These are phyloP conservation scores for Ceratobasidium sp. DNA, from an alignment of 1,284 basidiomycete genomes.

Conservation along the genomic window DNA sequence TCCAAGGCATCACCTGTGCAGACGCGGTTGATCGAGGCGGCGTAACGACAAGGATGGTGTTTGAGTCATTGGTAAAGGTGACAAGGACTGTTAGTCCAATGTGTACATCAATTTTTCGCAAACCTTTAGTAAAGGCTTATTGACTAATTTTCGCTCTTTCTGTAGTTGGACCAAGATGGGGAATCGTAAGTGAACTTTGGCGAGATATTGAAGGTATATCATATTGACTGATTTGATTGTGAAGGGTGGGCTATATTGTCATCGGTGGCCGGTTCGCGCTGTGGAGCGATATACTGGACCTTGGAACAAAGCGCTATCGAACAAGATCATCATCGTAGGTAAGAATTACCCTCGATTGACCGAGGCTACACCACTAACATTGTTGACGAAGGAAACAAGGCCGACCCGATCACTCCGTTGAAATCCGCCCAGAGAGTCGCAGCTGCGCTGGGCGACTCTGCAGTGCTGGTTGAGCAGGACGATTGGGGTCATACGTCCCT, in stretches of 20 bases:
- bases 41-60: slow-evolving; percentile 42
- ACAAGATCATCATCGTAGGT: slow-evolving; percentile 41
- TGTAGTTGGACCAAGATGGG: slow-evolving; percentile 6
- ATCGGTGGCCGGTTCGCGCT: slow-evolving; percentile 40
- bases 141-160: background rate
- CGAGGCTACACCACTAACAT: background rate
- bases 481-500: slow-evolving; percentile 38
- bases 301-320: slow-evolving; percentile 34
- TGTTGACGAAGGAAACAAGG: slow-evolving; percentile 27
- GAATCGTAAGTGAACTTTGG: background rate
- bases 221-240: too few species aligned
- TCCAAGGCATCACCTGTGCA: slow-evolving; percentile 43
- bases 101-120: slow-evolving; percentile 24
- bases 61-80: slow-evolving; percentile 19
- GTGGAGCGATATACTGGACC: slow-evolving; percentile 42
- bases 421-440: slow-evolving; percentile 19
- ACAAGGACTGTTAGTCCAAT: slow-evolving; percentile 16
- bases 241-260: slow-evolving; percentile 15
- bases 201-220: too few species aligned
- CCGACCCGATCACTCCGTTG: slow-evolving; percentile 42
- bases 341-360: background rate
- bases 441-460: slow-evolving; percentile 22
- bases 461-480: slow-evolving; percentile 37
- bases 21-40: slow-evolving; percentile 40
- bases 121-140: background rate